phyloP scores from a whole-genome alignment of 129 eudicot species.

The Flaveria sonorensis region DNA sequence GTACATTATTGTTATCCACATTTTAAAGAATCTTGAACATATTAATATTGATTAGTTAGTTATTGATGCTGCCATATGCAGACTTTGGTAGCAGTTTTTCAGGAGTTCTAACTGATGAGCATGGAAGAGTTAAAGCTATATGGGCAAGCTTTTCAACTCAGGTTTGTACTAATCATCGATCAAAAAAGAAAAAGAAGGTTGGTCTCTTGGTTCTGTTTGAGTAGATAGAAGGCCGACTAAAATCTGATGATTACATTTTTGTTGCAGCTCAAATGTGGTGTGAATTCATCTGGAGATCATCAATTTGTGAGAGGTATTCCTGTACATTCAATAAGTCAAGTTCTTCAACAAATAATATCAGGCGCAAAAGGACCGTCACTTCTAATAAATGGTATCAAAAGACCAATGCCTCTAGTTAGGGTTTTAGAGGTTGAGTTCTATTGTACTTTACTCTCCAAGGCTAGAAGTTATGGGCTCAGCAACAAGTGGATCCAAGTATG shows the following conservation, averaged over 20 bases:
- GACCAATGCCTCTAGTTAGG: conserved; percentile 84
- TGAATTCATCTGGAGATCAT: conserved; percentile 76
- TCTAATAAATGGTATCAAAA: conserved; percentile 79
- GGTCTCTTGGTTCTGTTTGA: conserved; percentile 13
- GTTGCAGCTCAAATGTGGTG: conserved; percentile 72
- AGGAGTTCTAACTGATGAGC: conserved; percentile 82
- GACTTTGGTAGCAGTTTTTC: conserved; percentile 94
- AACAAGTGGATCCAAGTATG: conserved; percentile 81
- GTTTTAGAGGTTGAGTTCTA: conserved; percentile 84
- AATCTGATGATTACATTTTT: conserved; percentile 22
- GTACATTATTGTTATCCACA: conserved; percentile 14
- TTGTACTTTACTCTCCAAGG: conserved; percentile 88
- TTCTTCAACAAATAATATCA: conserved; percentile 66
- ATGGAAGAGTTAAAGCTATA: conserved; percentile 87
- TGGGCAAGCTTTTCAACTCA: conserved; percentile 97
- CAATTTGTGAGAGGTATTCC: conserved; percentile 91
- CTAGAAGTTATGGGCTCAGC: conserved; percentile 91
- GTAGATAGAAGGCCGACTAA: conserved; percentile 17
- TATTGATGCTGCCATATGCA: conserved; percentile 37
- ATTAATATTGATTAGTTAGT: conserved; percentile 5
- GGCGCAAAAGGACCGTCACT: conserved; percentile 69
- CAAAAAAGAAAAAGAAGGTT: conserved; percentile 29
- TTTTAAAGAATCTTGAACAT: background rate
- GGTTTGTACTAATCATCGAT: conserved; percentile 49
- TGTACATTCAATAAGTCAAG: conserved; percentile 64